Conservation (phyloP, 2,329 filamentous ascomycete species). For the Beauveria varroae region DNA sequence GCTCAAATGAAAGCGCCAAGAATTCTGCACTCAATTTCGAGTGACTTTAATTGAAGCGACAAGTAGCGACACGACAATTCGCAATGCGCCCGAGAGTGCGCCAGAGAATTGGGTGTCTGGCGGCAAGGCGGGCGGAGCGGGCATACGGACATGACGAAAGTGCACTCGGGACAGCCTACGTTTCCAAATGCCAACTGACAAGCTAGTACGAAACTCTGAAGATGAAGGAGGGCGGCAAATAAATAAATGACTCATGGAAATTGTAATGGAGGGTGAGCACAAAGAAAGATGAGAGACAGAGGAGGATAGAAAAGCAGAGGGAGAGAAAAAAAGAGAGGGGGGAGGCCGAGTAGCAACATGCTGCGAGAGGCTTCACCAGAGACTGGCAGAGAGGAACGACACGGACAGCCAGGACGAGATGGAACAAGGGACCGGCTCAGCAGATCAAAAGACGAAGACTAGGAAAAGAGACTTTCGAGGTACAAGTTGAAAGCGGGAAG, state of each 20-base stretch:
- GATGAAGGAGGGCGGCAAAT: conserved; percentile 13
- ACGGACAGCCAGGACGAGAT: not conserved
- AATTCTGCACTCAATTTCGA: not conserved
- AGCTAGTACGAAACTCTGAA: conserved; percentile 19
- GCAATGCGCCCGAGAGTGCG: conserved; percentile 26
- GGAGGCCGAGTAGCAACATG: conserved; percentile 13
- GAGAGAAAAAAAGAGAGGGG: conserved; percentile 14
- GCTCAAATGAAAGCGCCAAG: conserved; percentile 2
- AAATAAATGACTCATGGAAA: conserved; percentile 25
- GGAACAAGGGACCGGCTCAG: conserved; percentile 6
- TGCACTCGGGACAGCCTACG: not conserved
- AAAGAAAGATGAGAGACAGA: not conserved
- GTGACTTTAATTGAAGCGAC: not conserved
- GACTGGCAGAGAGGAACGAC: not conserved
- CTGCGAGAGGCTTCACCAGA: conserved; percentile 12
- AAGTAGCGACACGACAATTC: conserved; percentile 18
- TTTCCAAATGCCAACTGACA: not conserved
- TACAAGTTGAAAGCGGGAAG: conserved; percentile 19
- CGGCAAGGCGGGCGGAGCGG: conserved; percentile 3
- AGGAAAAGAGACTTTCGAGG: conserved; percentile 9
- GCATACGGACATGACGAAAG: not conserved
- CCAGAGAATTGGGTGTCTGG: conserved; percentile 8
- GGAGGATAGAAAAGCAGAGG: conserved; percentile 18
- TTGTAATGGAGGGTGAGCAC: conserved; percentile 21
- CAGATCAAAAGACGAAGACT: conserved; percentile 5